phyloP scores from a whole-genome alignment of 2,329 filamentous ascomycete species.

The Cladosporium sp. region DNA sequence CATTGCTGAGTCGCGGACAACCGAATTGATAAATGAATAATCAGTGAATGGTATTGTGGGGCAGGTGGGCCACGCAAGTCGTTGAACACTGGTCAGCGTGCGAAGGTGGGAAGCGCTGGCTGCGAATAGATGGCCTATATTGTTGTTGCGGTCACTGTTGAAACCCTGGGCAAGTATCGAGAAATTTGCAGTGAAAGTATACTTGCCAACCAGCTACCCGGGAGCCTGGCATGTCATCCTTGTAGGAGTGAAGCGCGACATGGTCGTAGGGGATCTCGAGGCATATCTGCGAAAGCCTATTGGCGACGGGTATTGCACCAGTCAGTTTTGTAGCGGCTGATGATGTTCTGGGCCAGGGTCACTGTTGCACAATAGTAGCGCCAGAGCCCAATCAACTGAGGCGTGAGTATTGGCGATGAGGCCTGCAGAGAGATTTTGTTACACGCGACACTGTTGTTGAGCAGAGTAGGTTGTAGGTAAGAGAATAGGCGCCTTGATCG shows the following conservation, averaged over 20 bases:
- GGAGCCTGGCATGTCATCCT: not conserved
- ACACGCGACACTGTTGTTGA: not conserved
- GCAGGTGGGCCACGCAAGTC: not conserved
- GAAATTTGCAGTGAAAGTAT: not conserved
- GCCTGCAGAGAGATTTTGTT: not conserved
- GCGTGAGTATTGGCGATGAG: not conserved
- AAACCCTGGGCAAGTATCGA: constrained; percentile 3
- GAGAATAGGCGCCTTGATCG: not conserved
- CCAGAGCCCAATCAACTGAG: not conserved
- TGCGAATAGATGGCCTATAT: constrained; percentile 13
- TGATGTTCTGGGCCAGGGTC: not conserved
- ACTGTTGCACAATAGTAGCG: not conserved
- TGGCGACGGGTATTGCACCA: not conserved
- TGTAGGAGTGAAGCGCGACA: not conserved
- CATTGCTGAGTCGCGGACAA: constrained; percentile 9
- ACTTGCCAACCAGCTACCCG: not conserved
- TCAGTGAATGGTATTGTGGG: constrained; percentile 14
- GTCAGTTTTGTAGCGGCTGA: not conserved
- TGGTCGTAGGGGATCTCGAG: not conserved
- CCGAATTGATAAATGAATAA: constrained; percentile 4
- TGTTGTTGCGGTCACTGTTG: constrained; percentile 3
- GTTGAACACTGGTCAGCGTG: not conserved
- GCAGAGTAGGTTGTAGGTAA: constrained; percentile 3
- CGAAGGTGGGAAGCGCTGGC: not conserved
- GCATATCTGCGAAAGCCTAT: not conserved